These are phyloP conservation scores for Viola pubescens DNA, from an alignment of 441 rosid genomes.

Conservation along the genomic window DNA sequence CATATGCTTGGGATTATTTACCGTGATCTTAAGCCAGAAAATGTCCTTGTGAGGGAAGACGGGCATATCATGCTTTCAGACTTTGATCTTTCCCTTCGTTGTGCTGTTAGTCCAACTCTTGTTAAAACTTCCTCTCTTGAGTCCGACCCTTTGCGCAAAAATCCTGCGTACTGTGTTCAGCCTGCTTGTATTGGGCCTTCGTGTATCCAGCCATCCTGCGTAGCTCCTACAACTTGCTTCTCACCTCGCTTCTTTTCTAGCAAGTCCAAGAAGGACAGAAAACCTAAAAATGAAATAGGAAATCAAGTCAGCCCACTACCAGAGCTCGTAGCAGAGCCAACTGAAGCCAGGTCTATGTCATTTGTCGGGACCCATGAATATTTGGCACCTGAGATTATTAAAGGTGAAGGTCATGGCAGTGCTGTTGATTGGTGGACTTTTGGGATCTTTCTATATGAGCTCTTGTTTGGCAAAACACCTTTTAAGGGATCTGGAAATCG, in stretches of 20 bases:
- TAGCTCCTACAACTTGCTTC: conserved; percentile 74
- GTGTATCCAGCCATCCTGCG: conserved; percentile 87
- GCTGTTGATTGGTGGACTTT: conserved; percentile 98
- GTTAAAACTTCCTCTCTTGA: conserved; percentile 57
- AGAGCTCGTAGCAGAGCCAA: conserved; percentile 85
- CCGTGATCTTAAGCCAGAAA: conserved; percentile 90
- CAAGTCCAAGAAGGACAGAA: conserved; percentile 69
- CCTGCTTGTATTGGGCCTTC: conserved; percentile 84
- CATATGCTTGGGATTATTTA: conserved; percentile 91
- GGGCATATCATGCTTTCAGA: conserved; percentile 95
- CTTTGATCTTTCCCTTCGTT: conserved; percentile 85
- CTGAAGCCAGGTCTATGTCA: conserved; percentile 92
- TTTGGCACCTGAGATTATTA: too few relatives aligned
- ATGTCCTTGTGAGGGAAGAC: conserved; percentile 85
- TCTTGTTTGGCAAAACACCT: conserved; percentile 87
- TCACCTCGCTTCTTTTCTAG: conserved; percentile 73
- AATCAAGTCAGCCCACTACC: conserved; percentile 83
- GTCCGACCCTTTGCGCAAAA: conserved; percentile 62
- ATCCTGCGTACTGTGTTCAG: conserved; percentile 64
- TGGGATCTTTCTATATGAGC: conserved; percentile 80
- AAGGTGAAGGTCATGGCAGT: conserved; percentile 94
- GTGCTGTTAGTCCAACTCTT: conserved; percentile 78
- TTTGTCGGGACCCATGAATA: conserved; percentile 56
- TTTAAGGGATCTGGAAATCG: conserved; percentile 90
- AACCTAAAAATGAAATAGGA: conserved; percentile 55